Evolutionary conservation across 2,329 filamentous ascomycete species (phyloP), one percentile per base, ranked within the genome.

Genomic region (Stromatinia cepivora): DNA sequence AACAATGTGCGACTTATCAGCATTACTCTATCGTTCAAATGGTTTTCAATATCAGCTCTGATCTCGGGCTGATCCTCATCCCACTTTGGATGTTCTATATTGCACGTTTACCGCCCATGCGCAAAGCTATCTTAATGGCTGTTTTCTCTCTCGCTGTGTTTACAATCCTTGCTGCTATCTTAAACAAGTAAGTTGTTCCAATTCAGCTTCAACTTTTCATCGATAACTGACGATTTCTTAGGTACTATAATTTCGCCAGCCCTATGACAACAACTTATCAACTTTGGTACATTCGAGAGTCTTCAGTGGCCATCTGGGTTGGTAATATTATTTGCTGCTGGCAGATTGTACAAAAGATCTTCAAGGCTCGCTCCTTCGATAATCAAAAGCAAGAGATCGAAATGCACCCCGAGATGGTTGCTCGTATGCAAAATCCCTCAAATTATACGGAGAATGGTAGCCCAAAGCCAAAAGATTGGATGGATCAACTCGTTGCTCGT

Each of bases 1-100:
- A 64, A 28, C 61, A 64, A 52, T 88, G 86, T 74, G 84, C 85
- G 1, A 85, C 85, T 0, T 83, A 85, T 4, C 81, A 83, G 31
- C 81, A 86, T 73, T 87, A 87, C 72, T 82, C 86, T 20, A 86
- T 87, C 63, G 83, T 85, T 13, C 86, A 88, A 70, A 83, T 84
- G 20, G 79, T 81, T 4, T 82, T 88, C 75, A 88, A 89, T 72
- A 84, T 88, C 58, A 83, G 83, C 3, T 87, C 85, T 31, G 87
- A 89, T 70, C 36, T 87, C 2, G 81, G 84, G 76, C 86, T 89
- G 71, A 82, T 89, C 20, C 83, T 85, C 0, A 81, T 88, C 72
- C 81, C 82, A 1, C 80, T 83, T 63, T 80, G 81, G 3, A 75
- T 82, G 42, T 76, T 83, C 10, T 66, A 80, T 46, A 75, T 75